Evolutionary conservation across 371 early-diverging fungal species (phyloP).

Genomic region (Mortierella sp.): DNA sequence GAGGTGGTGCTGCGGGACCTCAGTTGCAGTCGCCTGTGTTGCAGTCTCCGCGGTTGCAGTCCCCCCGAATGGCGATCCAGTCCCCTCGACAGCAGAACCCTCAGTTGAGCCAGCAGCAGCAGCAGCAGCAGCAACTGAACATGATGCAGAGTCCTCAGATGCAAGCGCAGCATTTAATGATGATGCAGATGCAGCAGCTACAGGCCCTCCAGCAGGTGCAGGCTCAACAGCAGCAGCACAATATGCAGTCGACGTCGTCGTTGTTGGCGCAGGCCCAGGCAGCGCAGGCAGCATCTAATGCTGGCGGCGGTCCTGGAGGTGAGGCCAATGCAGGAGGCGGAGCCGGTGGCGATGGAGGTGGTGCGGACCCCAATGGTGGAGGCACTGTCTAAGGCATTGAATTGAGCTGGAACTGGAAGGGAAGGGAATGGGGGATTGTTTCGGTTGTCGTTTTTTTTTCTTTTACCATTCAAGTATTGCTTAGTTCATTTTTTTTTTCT

Average conservation of each 20-base stretch:
- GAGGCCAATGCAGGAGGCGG: constrained; percentile 1
- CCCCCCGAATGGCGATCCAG: constrained; percentile 46
- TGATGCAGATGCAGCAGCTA: constrained; percentile 33
- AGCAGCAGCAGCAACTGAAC: constrained; percentile 23
- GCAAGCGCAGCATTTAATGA: constrained; percentile 29
- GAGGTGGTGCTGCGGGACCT: constrained; percentile 9
- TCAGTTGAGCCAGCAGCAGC: constrained; percentile 15
- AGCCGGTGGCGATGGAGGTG: not conserved
- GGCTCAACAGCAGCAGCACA: constrained; percentile 23
- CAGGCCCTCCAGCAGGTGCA: constrained; percentile 21
- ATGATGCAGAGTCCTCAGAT: constrained; percentile 31
- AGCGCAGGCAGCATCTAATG: not conserved
- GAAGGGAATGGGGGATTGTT: not conserved
- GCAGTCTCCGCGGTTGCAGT: constrained; percentile 40
- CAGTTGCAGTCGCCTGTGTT: constrained; percentile 44
- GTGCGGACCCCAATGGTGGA: not conserved
- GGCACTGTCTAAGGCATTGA: not conserved
- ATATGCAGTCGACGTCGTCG: constrained; percentile 30
- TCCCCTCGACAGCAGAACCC: constrained; percentile 38
- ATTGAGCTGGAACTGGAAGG: not conserved
- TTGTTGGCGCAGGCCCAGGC: constrained; percentile 32
- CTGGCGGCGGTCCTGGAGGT: not conserved
- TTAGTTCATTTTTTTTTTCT: too few relatives aligned
- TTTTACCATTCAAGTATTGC: too few relatives aligned
- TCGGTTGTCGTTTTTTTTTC: not conserved